phyloP scores from a whole-genome alignment of 305 asterid species.

The Solanum hybrid region DNA sequence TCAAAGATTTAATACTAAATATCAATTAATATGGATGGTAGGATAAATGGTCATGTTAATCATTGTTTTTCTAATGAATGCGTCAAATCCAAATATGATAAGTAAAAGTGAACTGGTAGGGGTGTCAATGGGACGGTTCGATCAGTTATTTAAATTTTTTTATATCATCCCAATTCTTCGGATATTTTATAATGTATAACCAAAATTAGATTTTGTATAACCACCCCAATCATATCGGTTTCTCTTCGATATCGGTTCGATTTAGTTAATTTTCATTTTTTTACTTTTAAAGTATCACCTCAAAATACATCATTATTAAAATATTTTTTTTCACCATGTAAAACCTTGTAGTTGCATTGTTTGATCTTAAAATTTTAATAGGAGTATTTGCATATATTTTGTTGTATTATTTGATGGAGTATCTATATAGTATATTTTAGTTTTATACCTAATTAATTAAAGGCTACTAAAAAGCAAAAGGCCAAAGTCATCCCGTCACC shows the following conservation, averaged over 20 bases:
- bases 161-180: neutral
- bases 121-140: neutral
- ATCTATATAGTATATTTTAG: neutral
- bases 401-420: neutral
- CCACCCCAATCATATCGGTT: neutral
- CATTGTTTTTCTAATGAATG: neutral
- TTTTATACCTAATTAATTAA: neutral
- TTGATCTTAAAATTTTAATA: neutral
- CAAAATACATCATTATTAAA: neutral
- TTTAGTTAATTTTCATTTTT: too few species aligned
- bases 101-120: neutral
- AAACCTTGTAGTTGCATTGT: neutral
- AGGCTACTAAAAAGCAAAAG: neutral
- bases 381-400: neutral
- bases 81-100: neutral
- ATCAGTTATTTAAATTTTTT: too few species aligned
- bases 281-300: neutral
- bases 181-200: neutral
- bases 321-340: neutral
- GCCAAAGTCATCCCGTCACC: neutral
- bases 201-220: neutral
- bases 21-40: neutral
- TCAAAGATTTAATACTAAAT: too few species aligned
- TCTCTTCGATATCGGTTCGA: neutral
- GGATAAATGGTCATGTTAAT: neutral